These are phyloP conservation scores for Boletus edulis DNA, from an alignment of 768 basidiomycete genomes.

Conservation along the genomic window DNA sequence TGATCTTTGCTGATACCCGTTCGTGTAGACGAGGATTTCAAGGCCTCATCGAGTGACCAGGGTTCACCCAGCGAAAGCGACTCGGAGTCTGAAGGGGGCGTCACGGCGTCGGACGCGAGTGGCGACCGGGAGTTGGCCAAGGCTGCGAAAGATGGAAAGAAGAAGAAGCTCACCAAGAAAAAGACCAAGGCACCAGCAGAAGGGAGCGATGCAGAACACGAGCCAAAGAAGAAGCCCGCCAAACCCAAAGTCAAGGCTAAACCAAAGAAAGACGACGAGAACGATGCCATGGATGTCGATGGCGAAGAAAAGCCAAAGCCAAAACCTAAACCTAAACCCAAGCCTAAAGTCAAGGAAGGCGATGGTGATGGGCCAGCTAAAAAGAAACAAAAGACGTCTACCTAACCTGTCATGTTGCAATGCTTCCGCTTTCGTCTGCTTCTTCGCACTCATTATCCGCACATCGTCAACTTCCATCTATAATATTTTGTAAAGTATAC, in stretches of 20 bases:
- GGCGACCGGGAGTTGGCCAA: conserved; percentile 68
- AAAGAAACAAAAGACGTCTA: conserved; percentile 69
- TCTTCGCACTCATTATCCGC: background rate
- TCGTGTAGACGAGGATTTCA: conserved; percentile 81
- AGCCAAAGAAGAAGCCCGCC: conserved; percentile 49
- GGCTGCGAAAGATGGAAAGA: conserved; percentile 33
- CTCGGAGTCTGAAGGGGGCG: conserved; percentile 58
- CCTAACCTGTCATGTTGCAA: conserved; percentile 19
- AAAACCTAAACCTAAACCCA: conserved; percentile 42
- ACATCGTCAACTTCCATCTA: conserved; percentile 8
- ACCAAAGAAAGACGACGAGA: conserved; percentile 41
- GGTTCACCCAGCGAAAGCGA: conserved; percentile 86
- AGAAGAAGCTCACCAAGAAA: conserved; percentile 35
- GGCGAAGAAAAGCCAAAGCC: conserved; percentile 37
- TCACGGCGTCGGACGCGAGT: conserved; percentile 82
- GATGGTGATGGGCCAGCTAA: conserved; percentile 58
- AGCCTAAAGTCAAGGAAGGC: conserved; percentile 33
- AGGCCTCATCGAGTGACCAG: conserved; percentile 76
- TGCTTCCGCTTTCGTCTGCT: background rate
- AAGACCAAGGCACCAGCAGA: conserved; percentile 47
- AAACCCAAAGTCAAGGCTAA: conserved; percentile 43
- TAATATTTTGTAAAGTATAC: conserved; percentile 21
- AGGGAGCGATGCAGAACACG: conserved; percentile 40
- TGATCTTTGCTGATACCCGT: background rate
- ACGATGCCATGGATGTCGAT: conserved; percentile 49